Conservation (phyloP, 1,139 yeast genomes). For the Wickerhamomyces sp. region DNA sequence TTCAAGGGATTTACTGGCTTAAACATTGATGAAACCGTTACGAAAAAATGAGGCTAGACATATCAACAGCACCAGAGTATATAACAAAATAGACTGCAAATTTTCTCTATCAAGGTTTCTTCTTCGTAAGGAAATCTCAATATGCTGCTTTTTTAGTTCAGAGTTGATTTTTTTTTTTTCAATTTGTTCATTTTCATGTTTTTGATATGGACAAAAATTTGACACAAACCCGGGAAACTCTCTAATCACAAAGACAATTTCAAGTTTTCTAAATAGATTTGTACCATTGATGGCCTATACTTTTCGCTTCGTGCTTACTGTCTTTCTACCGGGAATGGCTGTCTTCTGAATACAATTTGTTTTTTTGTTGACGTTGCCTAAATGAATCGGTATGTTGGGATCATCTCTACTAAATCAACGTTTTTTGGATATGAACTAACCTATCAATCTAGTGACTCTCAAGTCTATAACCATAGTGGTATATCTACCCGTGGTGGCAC, state of each 20-base stretch:
- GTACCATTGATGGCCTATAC: too few species aligned
- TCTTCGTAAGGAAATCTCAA: neutral
- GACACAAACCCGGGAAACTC: neutral
- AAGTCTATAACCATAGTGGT: conserved; percentile 10
- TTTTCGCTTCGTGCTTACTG: too few species aligned
- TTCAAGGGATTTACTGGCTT: conserved; percentile 64
- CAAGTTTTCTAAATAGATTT: too few species aligned
- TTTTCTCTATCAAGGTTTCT: neutral
- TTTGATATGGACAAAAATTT: too few species aligned
- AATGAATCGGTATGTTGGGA: neutral
- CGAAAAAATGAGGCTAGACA: conserved; percentile 33
- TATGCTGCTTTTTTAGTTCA: neutral
- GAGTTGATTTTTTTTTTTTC: too few species aligned
- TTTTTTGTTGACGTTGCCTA: too few species aligned
- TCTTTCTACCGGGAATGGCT: too few species aligned
- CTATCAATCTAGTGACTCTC: conserved; percentile 1
- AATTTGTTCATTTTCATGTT: too few species aligned
- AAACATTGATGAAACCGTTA: conserved; percentile 60
- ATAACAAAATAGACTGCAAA: neutral
- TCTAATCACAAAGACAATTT: neutral
- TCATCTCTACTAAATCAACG: neutral
- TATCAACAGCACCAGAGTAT: neutral
- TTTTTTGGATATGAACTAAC: neutral
- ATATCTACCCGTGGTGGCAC: conserved; percentile 8
- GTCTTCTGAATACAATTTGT: too few species aligned